Evolutionary conservation across 106 monocot genomes (phyloP).

Genomic region (Xerophyta viscosa): DNA sequence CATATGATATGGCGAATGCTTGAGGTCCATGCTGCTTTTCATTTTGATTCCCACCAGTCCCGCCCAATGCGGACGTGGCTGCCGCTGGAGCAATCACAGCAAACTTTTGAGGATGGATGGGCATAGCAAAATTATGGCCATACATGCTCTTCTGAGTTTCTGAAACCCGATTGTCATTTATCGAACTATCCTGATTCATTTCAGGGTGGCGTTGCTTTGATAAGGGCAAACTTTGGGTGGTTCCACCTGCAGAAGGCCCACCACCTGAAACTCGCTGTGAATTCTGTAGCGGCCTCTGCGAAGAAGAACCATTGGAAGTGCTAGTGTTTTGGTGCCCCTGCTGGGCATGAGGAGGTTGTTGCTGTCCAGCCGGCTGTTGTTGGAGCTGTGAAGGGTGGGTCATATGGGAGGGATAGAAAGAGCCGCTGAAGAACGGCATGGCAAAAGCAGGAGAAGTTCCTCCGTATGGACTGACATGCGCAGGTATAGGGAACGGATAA

Average conservation of each 20-base stretch:
- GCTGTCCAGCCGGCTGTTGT: slow-evolving; percentile 6
- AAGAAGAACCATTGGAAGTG: slow-evolving; percentile 55
- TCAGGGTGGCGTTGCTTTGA: slow-evolving; percentile 29
- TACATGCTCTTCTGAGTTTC: slow-evolving; percentile 48
- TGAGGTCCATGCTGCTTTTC: slow-evolving; percentile 47
- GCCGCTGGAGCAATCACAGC: slow-evolving; percentile 39
- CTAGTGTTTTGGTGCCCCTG: slow-evolving; percentile 45
- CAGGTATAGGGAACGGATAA: slow-evolving; percentile 74
- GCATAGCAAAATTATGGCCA: slow-evolving; percentile 40
- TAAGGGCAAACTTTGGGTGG: slow-evolving; percentile 14
- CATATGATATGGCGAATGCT: slow-evolving; percentile 73
- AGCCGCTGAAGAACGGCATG: slow-evolving; percentile 71
- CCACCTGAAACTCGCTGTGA: slow-evolving; percentile 10
- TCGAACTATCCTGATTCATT: slow-evolving; percentile 28
- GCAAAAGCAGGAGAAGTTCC: slow-evolving; percentile 40
- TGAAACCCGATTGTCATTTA: slow-evolving; percentile 26
- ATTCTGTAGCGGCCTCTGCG: slow-evolving; percentile 57
- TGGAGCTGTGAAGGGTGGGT: slow-evolving; percentile 60
- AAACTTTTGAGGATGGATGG: slow-evolving; percentile 59
- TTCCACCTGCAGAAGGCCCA: background rate
- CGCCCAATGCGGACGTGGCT: slow-evolving; percentile 15
- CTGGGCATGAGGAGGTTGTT: slow-evolving; percentile 18
- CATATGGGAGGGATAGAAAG: slow-evolving; percentile 83
- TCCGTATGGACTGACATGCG: slow-evolving; percentile 51
- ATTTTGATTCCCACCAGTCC: slow-evolving; percentile 14